Conservation (phyloP, 306 rosid species). For the Cicer chorassanicum region DNA sequence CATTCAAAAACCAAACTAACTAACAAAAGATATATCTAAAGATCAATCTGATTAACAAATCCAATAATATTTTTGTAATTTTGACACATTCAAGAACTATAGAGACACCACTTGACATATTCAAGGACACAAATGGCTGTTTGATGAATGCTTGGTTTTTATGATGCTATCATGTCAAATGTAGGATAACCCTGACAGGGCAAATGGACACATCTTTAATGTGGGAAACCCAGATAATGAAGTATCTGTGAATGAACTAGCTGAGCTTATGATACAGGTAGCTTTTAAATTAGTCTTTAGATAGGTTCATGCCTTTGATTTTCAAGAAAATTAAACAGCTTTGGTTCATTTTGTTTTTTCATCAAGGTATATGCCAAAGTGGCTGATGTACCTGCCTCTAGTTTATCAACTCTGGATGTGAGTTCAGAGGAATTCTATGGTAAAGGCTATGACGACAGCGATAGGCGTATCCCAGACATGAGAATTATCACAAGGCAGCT, state of each 20-base stretch:
- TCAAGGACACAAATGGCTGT: too few species aligned
- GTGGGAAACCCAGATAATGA: slow-evolving; percentile 92
- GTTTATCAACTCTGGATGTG: slow-evolving; percentile 64
- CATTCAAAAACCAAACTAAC: too few species aligned
- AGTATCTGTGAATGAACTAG: slow-evolving; percentile 81
- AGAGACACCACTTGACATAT: too few species aligned
- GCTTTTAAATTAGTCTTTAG: background rate
- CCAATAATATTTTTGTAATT: too few species aligned
- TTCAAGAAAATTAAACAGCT: background rate
- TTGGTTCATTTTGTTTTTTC: slow-evolving; percentile 9
- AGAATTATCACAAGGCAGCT: slow-evolving; percentile 77
- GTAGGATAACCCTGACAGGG: slow-evolving; percentile 85
- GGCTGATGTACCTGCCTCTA: slow-evolving; percentile 65
- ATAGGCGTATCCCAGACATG: slow-evolving; percentile 89
- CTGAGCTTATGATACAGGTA: slow-evolving; percentile 83
- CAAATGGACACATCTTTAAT: slow-evolving; percentile 76
- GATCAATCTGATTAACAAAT: too few species aligned
- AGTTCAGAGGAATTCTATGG: slow-evolving; percentile 78
- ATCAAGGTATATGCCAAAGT: slow-evolving; percentile 76
- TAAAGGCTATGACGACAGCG: slow-evolving; percentile 86
- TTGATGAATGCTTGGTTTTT: too few species aligned
- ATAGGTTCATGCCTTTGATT: slow-evolving; percentile 3
- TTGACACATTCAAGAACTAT: too few species aligned
- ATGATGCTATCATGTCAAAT: slow-evolving; percentile 36
- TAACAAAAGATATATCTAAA: too few species aligned